Evolutionary conservation across 1,284 basidiomycete species (phyloP).

Genomic region (Heterobasidion irregulare): DNA sequence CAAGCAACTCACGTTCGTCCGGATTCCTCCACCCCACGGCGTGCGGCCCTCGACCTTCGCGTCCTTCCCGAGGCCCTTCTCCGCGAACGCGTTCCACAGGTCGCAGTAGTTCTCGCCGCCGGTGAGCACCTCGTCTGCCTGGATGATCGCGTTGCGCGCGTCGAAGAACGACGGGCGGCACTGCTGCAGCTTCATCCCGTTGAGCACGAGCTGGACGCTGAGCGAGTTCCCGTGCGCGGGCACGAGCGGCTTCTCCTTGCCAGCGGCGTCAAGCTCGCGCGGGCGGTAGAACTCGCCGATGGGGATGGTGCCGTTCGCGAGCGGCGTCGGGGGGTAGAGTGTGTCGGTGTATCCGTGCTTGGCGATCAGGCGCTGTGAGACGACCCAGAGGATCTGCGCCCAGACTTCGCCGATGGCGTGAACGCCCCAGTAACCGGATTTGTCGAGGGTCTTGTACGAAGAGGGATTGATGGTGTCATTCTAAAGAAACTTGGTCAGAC

Average conservation of each 20-base stretch:
- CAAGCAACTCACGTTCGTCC: conserved; percentile 39
- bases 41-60: conserved; percentile 70
- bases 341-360: conserved; percentile 76
- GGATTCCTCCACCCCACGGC: conserved; percentile 91
- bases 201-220: conserved; percentile 78
- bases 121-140: conserved; percentile 87
- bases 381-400: conserved; percentile 90
- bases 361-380: conserved; percentile 67
- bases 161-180: conserved; percentile 91
- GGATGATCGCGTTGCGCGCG: conserved; percentile 87
- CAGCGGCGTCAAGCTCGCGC: conserved; percentile 23
- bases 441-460: conserved; percentile 94
- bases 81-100: conserved; percentile 84
- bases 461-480: conserved; percentile 80
- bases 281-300: conserved; percentile 69
- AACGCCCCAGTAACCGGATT: conserved; percentile 87
- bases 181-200: conserved; percentile 92
- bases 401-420: conserved; percentile 94
- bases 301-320: conserved; percentile 52
- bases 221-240: conserved; percentile 93
- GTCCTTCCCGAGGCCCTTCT: conserved; percentile 74
- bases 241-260: conserved; percentile 51
- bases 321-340: conserved; percentile 73
- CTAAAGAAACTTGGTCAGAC: conserved; percentile 16
- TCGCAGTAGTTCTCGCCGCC: conserved; percentile 88